Evolutionary conservation across 371 early-diverging fungal species (phyloP).

Genomic region (Entomophthora muscae): DNA sequence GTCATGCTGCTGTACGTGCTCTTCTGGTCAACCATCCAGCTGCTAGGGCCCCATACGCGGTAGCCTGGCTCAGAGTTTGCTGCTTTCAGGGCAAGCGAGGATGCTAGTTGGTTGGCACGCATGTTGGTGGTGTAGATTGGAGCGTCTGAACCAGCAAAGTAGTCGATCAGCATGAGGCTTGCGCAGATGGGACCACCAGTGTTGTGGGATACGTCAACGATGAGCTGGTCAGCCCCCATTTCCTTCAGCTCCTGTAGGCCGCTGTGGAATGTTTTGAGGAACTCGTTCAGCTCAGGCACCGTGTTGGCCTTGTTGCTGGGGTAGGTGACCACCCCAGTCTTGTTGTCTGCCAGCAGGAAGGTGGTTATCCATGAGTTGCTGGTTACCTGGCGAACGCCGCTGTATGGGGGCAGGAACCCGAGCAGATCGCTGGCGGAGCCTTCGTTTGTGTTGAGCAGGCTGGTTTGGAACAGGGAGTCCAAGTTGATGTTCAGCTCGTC

Average conservation of each 20-base stretch:
- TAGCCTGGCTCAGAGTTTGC: background rate
- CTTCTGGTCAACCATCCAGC: background rate
- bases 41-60: background rate
- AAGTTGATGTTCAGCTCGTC: background rate
- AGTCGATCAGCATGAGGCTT: background rate
- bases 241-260: background rate
- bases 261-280: background rate
- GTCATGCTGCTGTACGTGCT: background rate
- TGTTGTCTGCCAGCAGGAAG: background rate
- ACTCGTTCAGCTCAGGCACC: background rate
- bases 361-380: background rate
- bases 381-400: background rate
- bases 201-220: background rate
- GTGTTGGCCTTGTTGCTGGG: background rate
- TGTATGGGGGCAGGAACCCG: background rate
- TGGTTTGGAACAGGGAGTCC: background rate
- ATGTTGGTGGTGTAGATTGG: background rate
- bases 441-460: too few species aligned
- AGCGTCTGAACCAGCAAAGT: background rate
- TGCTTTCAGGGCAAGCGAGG: background rate
- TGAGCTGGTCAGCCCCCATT: background rate
- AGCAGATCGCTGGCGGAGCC: too few species aligned
- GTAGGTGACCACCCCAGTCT: background rate
- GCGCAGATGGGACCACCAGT: conserved; percentile 5
- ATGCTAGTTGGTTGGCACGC: background rate